Evolutionary conservation across 768 basidiomycete genomes (phyloP).

Genomic region (Pleurotus citrinopileatus): DNA sequence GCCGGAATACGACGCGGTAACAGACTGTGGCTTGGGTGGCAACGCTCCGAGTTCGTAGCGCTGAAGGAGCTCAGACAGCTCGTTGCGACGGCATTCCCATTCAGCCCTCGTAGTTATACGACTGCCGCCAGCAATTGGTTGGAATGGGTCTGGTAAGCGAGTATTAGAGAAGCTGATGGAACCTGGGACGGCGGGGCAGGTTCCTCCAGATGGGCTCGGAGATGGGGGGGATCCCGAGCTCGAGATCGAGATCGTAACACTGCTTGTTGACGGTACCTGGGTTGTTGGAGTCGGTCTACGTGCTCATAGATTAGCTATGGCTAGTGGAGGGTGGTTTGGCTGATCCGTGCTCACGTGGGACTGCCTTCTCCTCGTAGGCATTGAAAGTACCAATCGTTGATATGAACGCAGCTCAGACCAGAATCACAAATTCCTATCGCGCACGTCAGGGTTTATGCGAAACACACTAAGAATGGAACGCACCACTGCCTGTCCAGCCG

Average conservation of each 20-base stretch:
- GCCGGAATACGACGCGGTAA: conserved; percentile 42
- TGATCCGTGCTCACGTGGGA: too few relatives aligned
- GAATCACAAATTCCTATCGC: background rate
- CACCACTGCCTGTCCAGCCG: background rate
- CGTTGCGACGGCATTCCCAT: conserved; percentile 50
- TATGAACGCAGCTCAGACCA: background rate
- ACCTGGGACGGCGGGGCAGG: conserved; percentile 28
- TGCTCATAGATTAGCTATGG: too few relatives aligned
- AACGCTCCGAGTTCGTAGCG: conserved; percentile 50
- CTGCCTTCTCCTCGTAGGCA: too few relatives aligned
- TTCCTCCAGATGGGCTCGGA: background rate
- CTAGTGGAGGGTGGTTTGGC: too few relatives aligned
- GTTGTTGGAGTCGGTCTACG: too few relatives aligned
- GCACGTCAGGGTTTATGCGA: background rate
- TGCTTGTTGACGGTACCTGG: too few relatives aligned
- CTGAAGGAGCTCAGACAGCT: conserved; percentile 49
- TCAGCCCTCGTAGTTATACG: conserved; percentile 40
- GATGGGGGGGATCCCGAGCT: too few relatives aligned
- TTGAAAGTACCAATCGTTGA: background rate
- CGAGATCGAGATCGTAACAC: too few relatives aligned
- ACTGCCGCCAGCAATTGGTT: conserved; percentile 39
- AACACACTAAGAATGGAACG: background rate
- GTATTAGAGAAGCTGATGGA: conserved; percentile 33
- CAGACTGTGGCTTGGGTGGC: conserved; percentile 40
- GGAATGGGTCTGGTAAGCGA: conserved; percentile 54